Conservation (phyloP, 2,329 filamentous ascomycete species). For the Calycina herbarum region DNA sequence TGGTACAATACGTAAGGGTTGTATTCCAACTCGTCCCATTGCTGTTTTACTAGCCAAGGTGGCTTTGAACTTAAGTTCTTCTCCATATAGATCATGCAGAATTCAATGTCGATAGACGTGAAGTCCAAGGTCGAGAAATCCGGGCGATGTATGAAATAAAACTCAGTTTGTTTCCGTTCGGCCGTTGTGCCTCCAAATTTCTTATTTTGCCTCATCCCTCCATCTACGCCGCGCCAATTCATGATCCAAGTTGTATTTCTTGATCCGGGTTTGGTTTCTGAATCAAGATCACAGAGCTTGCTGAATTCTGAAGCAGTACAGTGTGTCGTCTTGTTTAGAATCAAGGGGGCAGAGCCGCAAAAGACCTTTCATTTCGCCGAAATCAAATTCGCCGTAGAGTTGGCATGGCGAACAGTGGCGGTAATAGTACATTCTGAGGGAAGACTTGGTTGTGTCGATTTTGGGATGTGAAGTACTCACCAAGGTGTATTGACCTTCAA, state of each 20-base stretch:
- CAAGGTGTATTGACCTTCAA: constrained; percentile 8
- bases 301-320: not conserved
- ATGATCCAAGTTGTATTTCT: constrained; percentile 4
- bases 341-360: not conserved
- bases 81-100: not conserved
- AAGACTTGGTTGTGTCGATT: constrained; percentile 2
- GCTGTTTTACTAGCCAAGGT: not conserved
- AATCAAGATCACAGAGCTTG: constrained; percentile 3
- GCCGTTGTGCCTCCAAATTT: not conserved
- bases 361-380: constrained; percentile 4
- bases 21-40: not conserved
- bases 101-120: not conserved
- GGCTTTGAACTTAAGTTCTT: not conserved
- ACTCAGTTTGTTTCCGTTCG: not conserved
- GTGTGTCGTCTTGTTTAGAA: not conserved
- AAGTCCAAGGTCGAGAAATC: not conserved
- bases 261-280: constrained; percentile 2
- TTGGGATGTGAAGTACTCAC: not conserved
- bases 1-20: not conserved
- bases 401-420: constrained; percentile 1
- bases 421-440: constrained; percentile 8
- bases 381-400: constrained; percentile 7
- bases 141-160: not conserved
- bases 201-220: not conserved
- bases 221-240: constrained; percentile 9